Base-by-base conservation (phyloP, 805 yeast species). In the Nakazawaea holstii region DNA sequence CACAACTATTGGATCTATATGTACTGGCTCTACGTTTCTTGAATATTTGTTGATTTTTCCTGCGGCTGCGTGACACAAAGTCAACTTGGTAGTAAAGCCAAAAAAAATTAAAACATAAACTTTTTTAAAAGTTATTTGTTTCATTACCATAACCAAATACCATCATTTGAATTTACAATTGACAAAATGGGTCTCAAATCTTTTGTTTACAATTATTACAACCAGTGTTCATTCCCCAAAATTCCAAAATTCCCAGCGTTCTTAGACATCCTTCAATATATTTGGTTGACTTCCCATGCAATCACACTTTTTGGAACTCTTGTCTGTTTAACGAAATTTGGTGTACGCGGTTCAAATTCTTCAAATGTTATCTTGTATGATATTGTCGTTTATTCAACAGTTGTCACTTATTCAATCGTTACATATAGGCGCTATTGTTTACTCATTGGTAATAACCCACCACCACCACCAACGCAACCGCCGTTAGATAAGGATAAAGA, bases 221-320 rank as follows among this genome's bases (percentile, higher is more conserved):
- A 20, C 24, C 24, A 20, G 5, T 5, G 24, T 17, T 9, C 28
- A 15, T 20, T 9, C 11, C 13, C 24, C 2, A 11, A 3, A 9
- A 6, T 26, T 6, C 15, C 35, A n/a, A 8, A 8, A 28, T 26
- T 33, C 8, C 40, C 37, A 32, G n/a, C 13, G 6, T 15, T 32
- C 31, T 8, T 27, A 14, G 27, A 15, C 6, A 13, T 33, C 2
- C 36, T 47, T 30, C 47, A 42, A 9, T 48, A 48, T 29, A 11
- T 28, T 10, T 48, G 50, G 50, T 15, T 43, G 9, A 4, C 29
- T 9, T 37, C 47, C 7, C 50, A 48, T 29, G 17, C 37, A 3
- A 26, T 39, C 9, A 48, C 50, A 6, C 26, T 48, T 17, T 9
- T 48, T 7, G 37, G 40, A 1, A 43, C 44, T 17, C 1, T 39